A percentile compares a stretch with the other conserved stretches of the same genome.
Evolutionary conservation across 768 basidiomycete genomes (phyloP).

Genomic region (Lactifluus volemus): DNA sequence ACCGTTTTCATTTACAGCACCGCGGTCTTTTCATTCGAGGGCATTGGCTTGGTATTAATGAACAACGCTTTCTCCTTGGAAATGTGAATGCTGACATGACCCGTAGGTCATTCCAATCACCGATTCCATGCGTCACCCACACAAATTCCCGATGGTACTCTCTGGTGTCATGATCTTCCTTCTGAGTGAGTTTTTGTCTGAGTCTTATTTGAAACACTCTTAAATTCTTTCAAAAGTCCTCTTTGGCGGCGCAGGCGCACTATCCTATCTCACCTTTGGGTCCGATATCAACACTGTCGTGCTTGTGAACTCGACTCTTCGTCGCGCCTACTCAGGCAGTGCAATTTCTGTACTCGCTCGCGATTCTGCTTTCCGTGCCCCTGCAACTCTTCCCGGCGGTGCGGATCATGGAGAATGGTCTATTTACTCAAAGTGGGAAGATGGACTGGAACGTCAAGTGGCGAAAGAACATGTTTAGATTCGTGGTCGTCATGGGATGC

Average conservation of each 20-base stretch:
- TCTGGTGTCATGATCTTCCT: conserved; percentile 90
- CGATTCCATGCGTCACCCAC: conserved; percentile 93
- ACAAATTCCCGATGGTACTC: conserved; percentile 81
- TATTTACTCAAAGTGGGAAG: conserved; percentile 88
- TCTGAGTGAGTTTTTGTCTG: conserved; percentile 37
- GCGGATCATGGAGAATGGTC: conserved; percentile 91
- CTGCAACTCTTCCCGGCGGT: conserved; percentile 97
- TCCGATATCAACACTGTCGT: conserved; percentile 86
- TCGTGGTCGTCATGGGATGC: conserved; percentile 65
- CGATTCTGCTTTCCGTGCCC: conserved; percentile 86
- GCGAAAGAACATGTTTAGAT: conserved; percentile 90
- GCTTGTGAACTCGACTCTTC: conserved; percentile 83
- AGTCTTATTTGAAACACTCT: background rate
- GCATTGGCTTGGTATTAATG: conserved; percentile 75
- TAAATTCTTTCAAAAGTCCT: conserved; percentile 40
- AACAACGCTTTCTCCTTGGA: background rate
- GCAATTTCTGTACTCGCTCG: conserved; percentile 84
- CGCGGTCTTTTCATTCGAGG: conserved; percentile 97
- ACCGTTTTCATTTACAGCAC: conserved; percentile 44
- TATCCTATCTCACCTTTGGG: conserved; percentile 86
- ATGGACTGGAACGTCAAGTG: conserved; percentile 77
- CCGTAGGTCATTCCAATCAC: conserved; percentile 84
- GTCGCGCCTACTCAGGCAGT: conserved; percentile 85
- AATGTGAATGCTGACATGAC: background rate
- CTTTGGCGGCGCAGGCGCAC: conserved; percentile 80